Evolutionary conservation across 140 eudicot species (phyloP).

Genomic region (Ambrosia hybrid): DNA sequence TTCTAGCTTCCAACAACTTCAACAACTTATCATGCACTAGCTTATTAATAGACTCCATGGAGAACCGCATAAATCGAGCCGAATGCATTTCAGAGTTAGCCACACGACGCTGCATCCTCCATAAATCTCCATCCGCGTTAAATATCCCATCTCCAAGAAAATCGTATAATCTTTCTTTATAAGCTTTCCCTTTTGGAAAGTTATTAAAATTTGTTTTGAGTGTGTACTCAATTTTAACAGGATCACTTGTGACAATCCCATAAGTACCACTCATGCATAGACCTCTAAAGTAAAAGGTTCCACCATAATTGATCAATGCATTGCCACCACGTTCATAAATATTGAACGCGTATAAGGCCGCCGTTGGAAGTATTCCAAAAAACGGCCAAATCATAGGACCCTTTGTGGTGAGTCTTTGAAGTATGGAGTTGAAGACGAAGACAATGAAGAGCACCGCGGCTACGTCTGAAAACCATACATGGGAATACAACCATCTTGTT

Average conservation of each 20-base stretch:
- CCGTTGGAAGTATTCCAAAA: constrained; percentile 49
- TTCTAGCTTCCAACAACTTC: constrained; percentile 33
- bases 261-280: constrained; percentile 37
- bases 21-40: constrained; percentile 47
- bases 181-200: constrained; percentile 60
- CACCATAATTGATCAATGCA: constrained; percentile 44
- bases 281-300: constrained; percentile 45
- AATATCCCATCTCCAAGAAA: constrained; percentile 72
- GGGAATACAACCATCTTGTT: constrained; percentile 26
- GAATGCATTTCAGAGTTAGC: constrained; percentile 67
- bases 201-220: constrained; percentile 62
- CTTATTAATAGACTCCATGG: constrained; percentile 31
- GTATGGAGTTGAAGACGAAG: constrained; percentile 39
- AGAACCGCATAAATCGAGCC: constrained; percentile 34
- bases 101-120: constrained; percentile 56
- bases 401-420: constrained; percentile 41
- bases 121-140: constrained; percentile 51
- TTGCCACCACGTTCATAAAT: constrained; percentile 46
- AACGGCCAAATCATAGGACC: constrained; percentile 72
- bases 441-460: constrained; percentile 25
- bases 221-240: constrained; percentile 53
- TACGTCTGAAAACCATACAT: constrained; percentile 36
- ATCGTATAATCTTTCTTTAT: constrained; percentile 51
- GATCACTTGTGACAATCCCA: constrained; percentile 52
- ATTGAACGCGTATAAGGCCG: constrained; percentile 11